Percentiles rank a stretch among this genome's conserved stretches.
Conservation (phyloP, 164 flowering plant species). For the Aristolochia californica region DNA sequence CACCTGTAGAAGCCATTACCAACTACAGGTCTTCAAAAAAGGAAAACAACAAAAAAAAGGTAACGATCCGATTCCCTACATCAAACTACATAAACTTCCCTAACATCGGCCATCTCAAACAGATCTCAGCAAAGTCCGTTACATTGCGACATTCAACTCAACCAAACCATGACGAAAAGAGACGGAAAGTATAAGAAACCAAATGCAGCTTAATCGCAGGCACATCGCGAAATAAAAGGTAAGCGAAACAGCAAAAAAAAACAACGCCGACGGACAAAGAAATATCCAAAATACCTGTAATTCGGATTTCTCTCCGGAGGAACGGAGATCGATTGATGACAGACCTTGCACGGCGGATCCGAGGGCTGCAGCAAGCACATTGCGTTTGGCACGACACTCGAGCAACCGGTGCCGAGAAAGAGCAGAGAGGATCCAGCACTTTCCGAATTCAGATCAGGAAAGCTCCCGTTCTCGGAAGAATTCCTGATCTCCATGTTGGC, state of each 20-base stretch:
- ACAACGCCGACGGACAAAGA: not conserved
- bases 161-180: not conserved
- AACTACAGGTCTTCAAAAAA: not conserved
- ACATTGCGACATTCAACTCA: not conserved
- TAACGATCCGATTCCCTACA: no score
- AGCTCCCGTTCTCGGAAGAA: constrained; percentile 6
- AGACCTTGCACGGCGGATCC: constrained; percentile 74
- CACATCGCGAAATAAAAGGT: not conserved
- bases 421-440: constrained; percentile 20
- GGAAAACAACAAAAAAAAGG: not conserved
- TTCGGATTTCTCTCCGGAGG: constrained; percentile 76
- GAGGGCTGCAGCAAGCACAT: constrained; percentile 78
- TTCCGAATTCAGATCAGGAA: constrained; percentile 1
- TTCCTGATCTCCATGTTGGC: constrained; percentile 6
- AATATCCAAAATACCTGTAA: constrained; percentile 44
- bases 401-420: constrained; percentile 89
- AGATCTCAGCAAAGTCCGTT: no score
- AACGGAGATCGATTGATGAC: constrained; percentile 38
- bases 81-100: no score
- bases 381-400: constrained; percentile 67
- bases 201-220: not conserved
- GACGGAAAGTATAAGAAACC: not conserved
- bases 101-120: no score
- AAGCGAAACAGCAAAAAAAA: not conserved
- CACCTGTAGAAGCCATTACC: constrained; percentile 46